Base-by-base conservation (phyloP, 2,329 filamentous ascomycete species). In the Aspergillus sp. region DNA sequence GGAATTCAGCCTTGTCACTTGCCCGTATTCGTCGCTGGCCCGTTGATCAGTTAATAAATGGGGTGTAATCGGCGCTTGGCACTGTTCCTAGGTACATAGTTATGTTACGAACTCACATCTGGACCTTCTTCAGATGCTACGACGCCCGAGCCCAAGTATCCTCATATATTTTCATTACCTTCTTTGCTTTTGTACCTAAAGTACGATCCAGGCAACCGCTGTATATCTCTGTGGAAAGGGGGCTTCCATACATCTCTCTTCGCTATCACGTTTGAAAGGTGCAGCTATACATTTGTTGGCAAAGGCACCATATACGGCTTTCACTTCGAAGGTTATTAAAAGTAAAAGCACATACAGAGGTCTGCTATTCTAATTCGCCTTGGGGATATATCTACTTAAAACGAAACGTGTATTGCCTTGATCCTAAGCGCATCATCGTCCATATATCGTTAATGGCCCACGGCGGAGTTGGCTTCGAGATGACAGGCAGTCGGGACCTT, bases 381-480 rank as follows among this genome's bases (percentile, higher is more conserved):
- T n/a, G 45, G 31, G 14, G 45, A 47, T 23, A 34, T 47, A 32
- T 32, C 16, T 10, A 47, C 45, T 19, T 47, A 31, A 32, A 32
- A 32, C 45, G 14, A 23, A 38, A 38, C 21, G 32, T 38, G 14
- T 47, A 47, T 34, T 47, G 34, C 34, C 16, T 21, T 21, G 25
- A 47, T 19, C 34, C 45, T 9, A 32, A 32, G 17, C 45, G 45
- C 14, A 32, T 40, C 14, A 42, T 42, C 25, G 40, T 49, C 2
- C 47, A 49, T 16, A 41, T 41, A n/a, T 42, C 47, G n/a, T 34
- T 49, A 7, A 49, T 49, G 47, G 47, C 34, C 19, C 42, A 36
- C 32, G 34, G 47, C 13, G 47, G 47, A 25, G 7, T 11, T 7
- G 9, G 16, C 16, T 36, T 49, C 10, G 6, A 19, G 16, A 2